Percentiles rank a stretch among this genome's conserved stretches.
Evolutionary conservation across 1,284 basidiomycete genomes (phyloP).

Genomic region (Ustilago lituana): DNA sequence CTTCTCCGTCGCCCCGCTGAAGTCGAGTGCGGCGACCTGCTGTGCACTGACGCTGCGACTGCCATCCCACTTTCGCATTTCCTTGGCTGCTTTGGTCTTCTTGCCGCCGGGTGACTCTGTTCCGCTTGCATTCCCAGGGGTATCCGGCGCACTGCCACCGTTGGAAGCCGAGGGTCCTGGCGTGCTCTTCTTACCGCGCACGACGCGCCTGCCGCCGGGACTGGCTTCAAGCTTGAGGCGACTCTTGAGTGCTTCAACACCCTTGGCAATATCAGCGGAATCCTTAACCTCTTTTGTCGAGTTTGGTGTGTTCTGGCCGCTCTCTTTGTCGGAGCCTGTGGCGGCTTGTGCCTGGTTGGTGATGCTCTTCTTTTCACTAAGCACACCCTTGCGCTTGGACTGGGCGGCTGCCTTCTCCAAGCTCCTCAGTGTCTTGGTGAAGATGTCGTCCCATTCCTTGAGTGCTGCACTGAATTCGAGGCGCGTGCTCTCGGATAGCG

Average conservation of each 20-base stretch:
- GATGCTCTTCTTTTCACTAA: conserved; percentile 42
- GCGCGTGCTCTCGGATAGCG: conserved; percentile 46
- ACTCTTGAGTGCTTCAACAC: conserved; percentile 88
- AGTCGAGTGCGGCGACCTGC: conserved; percentile 91
- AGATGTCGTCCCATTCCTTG: conserved; percentile 82
- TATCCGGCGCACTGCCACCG: conserved; percentile 70
- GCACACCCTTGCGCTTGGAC: conserved; percentile 47
- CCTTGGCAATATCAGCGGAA: conserved; percentile 88
- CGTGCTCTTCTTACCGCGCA: conserved; percentile 69
- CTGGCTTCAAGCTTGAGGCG: conserved; percentile 72
- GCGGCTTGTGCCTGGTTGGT: conserved; percentile 28
- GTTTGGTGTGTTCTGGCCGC: conserved; percentile 42
- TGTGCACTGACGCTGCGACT: conserved; percentile 76
- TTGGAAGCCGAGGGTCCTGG: conserved; percentile 64
- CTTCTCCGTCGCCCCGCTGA: conserved; percentile 73
- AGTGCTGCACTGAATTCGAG: conserved; percentile 76
- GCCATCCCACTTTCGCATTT: conserved; percentile 91
- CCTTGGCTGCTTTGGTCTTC: conserved; percentile 76
- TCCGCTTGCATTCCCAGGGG: conserved; percentile 51
- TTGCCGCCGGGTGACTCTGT: conserved; percentile 51
- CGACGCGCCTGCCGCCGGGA: conserved; percentile 72
- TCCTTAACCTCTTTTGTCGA: conserved; percentile 71
- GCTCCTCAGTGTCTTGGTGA: conserved; percentile 79
- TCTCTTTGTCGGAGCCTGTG: conserved; percentile 38
- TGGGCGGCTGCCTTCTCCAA: conserved; percentile 78